These are phyloP conservation scores for Aristolochia contorta DNA, from an alignment of 164 flowering plant genomes.

Conservation along the genomic window DNA sequence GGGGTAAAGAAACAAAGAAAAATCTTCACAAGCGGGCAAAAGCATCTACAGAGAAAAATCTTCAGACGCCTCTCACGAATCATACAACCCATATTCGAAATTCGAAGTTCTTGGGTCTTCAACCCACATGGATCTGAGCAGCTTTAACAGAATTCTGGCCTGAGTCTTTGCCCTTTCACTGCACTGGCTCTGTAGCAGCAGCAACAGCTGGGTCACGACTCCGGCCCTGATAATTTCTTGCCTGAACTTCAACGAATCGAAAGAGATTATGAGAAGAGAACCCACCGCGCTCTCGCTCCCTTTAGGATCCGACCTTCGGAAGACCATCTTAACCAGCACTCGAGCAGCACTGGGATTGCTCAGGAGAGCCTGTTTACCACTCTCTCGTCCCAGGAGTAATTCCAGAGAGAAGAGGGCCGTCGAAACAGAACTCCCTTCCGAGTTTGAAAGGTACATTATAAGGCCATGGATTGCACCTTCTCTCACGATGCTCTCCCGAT, in stretches of 20 bases:
- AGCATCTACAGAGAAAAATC: too few relatives aligned
- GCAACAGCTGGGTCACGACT: constrained; percentile 46
- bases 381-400: constrained; percentile 24
- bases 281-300: constrained; percentile 53
- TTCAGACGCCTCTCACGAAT: constrained; percentile 3
- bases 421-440: constrained; percentile 10
- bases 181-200: constrained; percentile 68
- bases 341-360: constrained; percentile 26
- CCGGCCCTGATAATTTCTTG: constrained; percentile 47
- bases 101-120: constrained; percentile 17
- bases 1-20: too few relatives aligned
- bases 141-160: constrained; percentile 60
- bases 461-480: constrained; percentile 34
- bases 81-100: constrained; percentile 10
- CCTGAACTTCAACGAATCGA: constrained; percentile 21
- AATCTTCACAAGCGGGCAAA: too few relatives aligned
- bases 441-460: constrained; percentile 20
- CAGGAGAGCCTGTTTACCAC: constrained; percentile 28
- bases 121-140: constrained; percentile 41
- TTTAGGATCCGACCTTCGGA: constrained; percentile 45
- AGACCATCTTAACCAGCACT: constrained; percentile 53
- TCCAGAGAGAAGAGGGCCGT: constrained; percentile 36
- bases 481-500: constrained; percentile 19
- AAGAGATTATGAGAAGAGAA: constrained; percentile 32
- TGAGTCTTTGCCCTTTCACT: constrained; percentile 37